phyloP scores from a whole-genome alignment of 345 rosid genomes.

The Linum trigynum region DNA sequence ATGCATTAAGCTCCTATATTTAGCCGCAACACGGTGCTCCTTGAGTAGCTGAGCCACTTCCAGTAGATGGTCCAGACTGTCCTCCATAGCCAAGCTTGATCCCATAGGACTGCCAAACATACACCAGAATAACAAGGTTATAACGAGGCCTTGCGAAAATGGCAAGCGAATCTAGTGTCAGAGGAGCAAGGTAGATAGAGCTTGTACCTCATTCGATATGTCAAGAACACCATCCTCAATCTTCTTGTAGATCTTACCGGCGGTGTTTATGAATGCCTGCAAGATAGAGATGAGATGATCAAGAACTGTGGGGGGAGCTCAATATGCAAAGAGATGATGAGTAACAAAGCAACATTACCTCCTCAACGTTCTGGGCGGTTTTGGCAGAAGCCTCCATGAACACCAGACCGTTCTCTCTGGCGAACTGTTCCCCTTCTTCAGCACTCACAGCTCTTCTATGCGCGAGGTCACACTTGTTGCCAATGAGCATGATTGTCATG shows the following conservation, averaged over 20 bases:
- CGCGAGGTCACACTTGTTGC: constrained; percentile 88
- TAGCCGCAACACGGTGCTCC: not conserved
- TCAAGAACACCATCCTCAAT: constrained; percentile 85
- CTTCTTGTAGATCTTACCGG: constrained; percentile 82
- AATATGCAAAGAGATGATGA: no score
- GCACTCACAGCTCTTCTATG: constrained; percentile 87
- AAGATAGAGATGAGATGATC: not conserved
- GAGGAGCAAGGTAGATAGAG: not conserved
- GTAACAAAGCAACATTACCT: constrained; percentile 34
- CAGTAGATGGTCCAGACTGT: not conserved
- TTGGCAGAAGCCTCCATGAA: constrained; percentile 97
- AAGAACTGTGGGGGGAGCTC: not conserved
- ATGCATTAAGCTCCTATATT: not conserved
- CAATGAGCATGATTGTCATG: constrained; percentile 85
- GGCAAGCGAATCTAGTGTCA: no score
- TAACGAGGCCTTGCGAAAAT: not conserved
- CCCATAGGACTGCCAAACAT: constrained; percentile 62
- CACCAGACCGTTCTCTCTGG: constrained; percentile 80
- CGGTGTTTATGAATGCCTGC: constrained; percentile 87
- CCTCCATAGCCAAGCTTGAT: constrained; percentile 76
- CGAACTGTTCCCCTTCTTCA: constrained; percentile 98
- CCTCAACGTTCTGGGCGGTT: constrained; percentile 96
- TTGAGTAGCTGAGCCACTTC: not conserved
- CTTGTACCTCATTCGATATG: constrained; percentile 71
- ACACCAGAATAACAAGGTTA: not conserved